These are phyloP conservation scores for Cicer yamashitae DNA, from an alignment of 306 rosid genomes.

Conservation along the genomic window DNA sequence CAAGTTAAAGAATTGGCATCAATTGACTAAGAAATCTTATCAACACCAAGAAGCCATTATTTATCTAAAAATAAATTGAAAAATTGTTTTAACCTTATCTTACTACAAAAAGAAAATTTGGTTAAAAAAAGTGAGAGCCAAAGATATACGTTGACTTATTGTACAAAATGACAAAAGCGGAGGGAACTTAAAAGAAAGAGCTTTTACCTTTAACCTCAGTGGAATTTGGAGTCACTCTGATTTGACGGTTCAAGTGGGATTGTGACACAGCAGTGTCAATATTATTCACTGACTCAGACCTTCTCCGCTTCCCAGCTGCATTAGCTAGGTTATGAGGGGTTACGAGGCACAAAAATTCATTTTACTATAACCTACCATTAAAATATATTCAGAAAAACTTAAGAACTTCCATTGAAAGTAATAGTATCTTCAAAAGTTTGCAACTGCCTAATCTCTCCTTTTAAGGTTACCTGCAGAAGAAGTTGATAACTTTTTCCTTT, in stretches of 20 bases:
- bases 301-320: constrained; percentile 58
- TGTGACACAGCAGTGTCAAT: constrained; percentile 53
- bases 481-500: constrained; percentile 69
- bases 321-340: constrained; percentile 62
- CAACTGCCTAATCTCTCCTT: constrained; percentile 24
- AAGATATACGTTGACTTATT: constrained; percentile 1
- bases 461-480: constrained; percentile 77
- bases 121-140: background rate
- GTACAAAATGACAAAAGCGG: constrained; percentile 19
- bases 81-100: constrained; percentile 7
- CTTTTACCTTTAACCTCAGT: constrained; percentile 59
- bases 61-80: constrained; percentile 23
- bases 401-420: constrained; percentile 27
- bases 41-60: constrained; percentile 1
- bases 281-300: constrained; percentile 55
- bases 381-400: constrained; percentile 37
- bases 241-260: constrained; percentile 52
- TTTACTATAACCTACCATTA: constrained; percentile 34
- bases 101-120: constrained; percentile 11
- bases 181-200: constrained; percentile 25
- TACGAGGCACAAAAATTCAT: constrained; percentile 54
- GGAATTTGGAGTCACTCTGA: constrained; percentile 45
- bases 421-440: constrained; percentile 21
- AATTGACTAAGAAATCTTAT: background rate
- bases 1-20: constrained; percentile 5